Evolutionary conservation across 2,329 filamentous ascomycete genomes (phyloP).

Genomic region (Lecanicillium sp.): DNA sequence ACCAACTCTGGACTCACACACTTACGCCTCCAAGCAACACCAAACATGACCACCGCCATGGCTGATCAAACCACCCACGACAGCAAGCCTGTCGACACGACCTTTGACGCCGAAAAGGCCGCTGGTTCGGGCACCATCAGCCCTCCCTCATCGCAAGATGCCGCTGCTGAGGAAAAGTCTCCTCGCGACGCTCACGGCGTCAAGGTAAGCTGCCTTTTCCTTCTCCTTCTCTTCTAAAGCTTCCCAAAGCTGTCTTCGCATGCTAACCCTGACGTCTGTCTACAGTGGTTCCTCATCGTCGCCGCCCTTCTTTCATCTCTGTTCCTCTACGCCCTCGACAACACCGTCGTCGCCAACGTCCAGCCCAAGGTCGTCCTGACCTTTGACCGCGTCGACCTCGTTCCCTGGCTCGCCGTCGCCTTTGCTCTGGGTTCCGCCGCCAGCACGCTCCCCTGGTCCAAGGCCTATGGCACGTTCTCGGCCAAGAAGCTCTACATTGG

Average conservation of each 20-base stretch:
- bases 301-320: conserved; percentile 11
- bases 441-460: conserved; percentile 31
- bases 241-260: no score
- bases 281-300: conserved; percentile 12
- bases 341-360: conserved; percentile 37
- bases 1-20: not conserved
- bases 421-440: conserved; percentile 30
- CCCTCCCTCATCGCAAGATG: not conserved
- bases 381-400: conserved; percentile 21
- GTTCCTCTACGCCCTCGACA: conserved; percentile 31
- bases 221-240: no score
- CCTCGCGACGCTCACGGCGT: not conserved
- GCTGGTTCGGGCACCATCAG: not conserved
- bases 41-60: not conserved
- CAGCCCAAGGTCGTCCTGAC: conserved; percentile 28
- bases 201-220: no score
- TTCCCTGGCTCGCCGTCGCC: conserved; percentile 17
- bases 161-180: not conserved
- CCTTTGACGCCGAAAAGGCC: not conserved
- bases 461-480: conserved; percentile 31
- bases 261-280: no score
- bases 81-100: not conserved
- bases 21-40: no score
- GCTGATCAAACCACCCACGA: not conserved
- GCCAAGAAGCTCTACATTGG: conserved; percentile 28